These are phyloP conservation scores for Lepiota venenata DNA, from an alignment of 768 basidiomycete species.

Conservation along the genomic window DNA sequence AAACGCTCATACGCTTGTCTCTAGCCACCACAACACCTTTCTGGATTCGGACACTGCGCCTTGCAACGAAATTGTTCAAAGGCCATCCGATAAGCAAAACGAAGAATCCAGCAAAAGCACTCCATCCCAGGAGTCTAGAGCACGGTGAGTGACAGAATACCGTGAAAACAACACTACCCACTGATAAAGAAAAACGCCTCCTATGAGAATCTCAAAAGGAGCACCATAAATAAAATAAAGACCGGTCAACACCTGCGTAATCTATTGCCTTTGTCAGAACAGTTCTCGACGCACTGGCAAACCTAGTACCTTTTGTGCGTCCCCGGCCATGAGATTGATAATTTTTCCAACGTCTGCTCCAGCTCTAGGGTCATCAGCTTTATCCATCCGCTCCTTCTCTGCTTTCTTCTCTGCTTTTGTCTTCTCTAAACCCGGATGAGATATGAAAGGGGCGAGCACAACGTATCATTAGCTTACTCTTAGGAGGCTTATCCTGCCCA, in stretches of 20 bases:
- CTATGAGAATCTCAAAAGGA: constrained; percentile 78
- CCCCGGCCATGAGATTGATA: constrained; percentile 84
- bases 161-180: constrained; percentile 25
- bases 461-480: background rate
- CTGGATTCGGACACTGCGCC: constrained; percentile 55
- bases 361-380: constrained; percentile 56
- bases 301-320: constrained; percentile 57
- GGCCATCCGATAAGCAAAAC: constrained; percentile 67
- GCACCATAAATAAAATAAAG: constrained; percentile 70
- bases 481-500: constrained; percentile 18
- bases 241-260: constrained; percentile 51
- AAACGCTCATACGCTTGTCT: constrained; percentile 74
- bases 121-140: constrained; percentile 55
- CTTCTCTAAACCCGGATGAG: constrained; percentile 18
- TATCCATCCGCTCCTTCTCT: constrained; percentile 36
- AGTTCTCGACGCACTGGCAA: background rate
- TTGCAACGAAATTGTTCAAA: constrained; percentile 63
- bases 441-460: background rate
- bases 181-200: constrained; percentile 74
- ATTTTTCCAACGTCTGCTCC: constrained; percentile 90
- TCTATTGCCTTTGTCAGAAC: constrained; percentile 18
- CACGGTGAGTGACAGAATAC: background rate
- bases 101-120: constrained; percentile 77
- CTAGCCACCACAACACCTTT: constrained; percentile 57
- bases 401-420: constrained; percentile 31